A percentile compares a stretch with the other conserved stretches of the same genome.
Evolutionary conservation across 331 rosid genomes (phyloP).

Genomic region (Malus hybrid): DNA sequence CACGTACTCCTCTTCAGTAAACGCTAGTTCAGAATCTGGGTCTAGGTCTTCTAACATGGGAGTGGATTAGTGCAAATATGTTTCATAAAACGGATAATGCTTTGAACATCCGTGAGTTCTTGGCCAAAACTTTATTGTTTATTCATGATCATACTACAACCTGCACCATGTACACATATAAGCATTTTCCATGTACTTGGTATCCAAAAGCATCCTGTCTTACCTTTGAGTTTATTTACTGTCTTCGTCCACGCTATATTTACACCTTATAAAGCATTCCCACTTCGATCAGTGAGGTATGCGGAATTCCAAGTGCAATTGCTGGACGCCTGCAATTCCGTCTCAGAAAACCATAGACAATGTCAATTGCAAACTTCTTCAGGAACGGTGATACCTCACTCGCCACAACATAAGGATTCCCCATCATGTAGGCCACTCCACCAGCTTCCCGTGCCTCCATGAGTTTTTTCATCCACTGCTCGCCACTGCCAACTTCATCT

Average conservation of each 20-base stretch:
- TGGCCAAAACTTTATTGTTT: background rate
- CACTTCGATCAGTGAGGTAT: constrained; percentile 27
- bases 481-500: background rate
- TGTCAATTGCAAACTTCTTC: constrained; percentile 25
- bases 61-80: background rate
- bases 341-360: constrained; percentile 19
- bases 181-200: background rate
- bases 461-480: constrained; percentile 4
- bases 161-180: background rate
- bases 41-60: background rate
- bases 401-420: constrained; percentile 21
- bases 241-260: background rate
- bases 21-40: no score
- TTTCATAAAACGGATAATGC: background rate
- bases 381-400: constrained; percentile 15
- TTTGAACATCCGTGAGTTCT: background rate
- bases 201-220: background rate
- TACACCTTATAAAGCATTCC: constrained; percentile 24
- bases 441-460: constrained; percentile 25
- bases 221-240: background rate
- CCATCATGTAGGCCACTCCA: constrained; percentile 29
- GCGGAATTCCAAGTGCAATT: constrained; percentile 20
- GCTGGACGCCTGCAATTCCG: constrained; percentile 25
- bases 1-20: no score
- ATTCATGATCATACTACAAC: background rate